Evolutionary conservation across 305 asterid species (phyloP).

Genomic region (Andrographis paniculata): DNA sequence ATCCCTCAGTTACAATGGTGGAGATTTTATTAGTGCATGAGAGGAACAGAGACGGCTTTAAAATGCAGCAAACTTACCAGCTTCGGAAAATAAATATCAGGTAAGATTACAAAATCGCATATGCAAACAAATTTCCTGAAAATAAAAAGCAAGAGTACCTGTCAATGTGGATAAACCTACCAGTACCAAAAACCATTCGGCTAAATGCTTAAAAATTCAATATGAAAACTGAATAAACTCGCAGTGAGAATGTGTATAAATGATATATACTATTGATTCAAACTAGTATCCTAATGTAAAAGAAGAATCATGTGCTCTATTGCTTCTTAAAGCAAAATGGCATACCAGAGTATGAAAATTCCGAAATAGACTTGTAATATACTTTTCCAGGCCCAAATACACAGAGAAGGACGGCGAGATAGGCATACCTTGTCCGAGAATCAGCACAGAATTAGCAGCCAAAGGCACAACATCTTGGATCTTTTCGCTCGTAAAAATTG

Average conservation of each 20-base stretch:
- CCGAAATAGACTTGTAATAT: constrained; percentile 1
- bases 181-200: not conserved
- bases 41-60: no score
- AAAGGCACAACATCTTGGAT: constrained; percentile 63
- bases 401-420: constrained; percentile 5
- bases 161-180: constrained; percentile 1
- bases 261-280: not conserved
- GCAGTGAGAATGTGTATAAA: no score
- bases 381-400: not conserved
- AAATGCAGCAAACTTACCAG: constrained; percentile 31
- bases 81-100: constrained; percentile 23
- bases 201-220: no score
- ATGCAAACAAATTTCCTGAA: constrained; percentile 63
- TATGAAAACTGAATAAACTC: no score
- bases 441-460: constrained; percentile 51
- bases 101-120: constrained; percentile 42
- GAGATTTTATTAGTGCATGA: no score
- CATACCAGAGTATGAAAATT: not conserved
- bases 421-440: constrained; percentile 78
- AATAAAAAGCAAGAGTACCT: constrained; percentile 4
- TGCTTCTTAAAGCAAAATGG: not conserved
- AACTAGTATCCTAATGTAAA: no score
- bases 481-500: constrained; percentile 69
- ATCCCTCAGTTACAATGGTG: no score
- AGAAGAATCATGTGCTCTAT: constrained; percentile 1